phyloP scores from a whole-genome alignment of 495 filamentous ascomycete genomes.

The Hyaloscypha bicolor region DNA sequence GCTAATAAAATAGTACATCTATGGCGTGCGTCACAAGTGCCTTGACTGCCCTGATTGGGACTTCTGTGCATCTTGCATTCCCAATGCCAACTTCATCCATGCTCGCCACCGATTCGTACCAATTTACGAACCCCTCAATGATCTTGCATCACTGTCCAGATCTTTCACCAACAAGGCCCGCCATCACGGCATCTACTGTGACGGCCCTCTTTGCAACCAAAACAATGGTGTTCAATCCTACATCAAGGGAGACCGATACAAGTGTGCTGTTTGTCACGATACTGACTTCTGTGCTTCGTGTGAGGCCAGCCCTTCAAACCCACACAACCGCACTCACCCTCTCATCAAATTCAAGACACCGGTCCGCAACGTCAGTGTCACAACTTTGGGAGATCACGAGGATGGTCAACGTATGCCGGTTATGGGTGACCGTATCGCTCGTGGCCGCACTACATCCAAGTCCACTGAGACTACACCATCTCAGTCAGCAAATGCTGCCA shows the following conservation, averaged over 20 bases:
- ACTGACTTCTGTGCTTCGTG: slow-evolving; percentile 95
- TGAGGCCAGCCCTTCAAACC: slow-evolving; percentile 81
- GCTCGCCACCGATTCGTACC: slow-evolving; percentile 88
- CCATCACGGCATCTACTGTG: slow-evolving; percentile 90
- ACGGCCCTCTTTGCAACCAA: slow-evolving; percentile 84
- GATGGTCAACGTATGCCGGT: slow-evolving; percentile 57
- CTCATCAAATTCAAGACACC: slow-evolving; percentile 97
- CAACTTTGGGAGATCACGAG: slow-evolving; percentile 75
- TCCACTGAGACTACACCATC: slow-evolving; percentile 54
- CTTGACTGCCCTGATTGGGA: slow-evolving; percentile 97
- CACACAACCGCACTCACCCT: slow-evolving; percentile 92
- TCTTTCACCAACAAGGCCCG: slow-evolving; percentile 45
- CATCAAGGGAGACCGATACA: slow-evolving; percentile 87
- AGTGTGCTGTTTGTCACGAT: slow-evolving; percentile 96
- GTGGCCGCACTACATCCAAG: slow-evolving; percentile 42
- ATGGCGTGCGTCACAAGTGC: slow-evolving; percentile 95
- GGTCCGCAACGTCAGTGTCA: slow-evolving; percentile 86
- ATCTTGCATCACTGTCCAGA: slow-evolving; percentile 39
- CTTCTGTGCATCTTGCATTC: slow-evolving; percentile 80
- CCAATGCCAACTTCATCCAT: slow-evolving; percentile 67
- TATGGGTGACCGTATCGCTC: slow-evolving; percentile 65
- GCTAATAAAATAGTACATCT: slow-evolving; percentile 59
- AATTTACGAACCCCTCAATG: slow-evolving; percentile 76
- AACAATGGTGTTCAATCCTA: slow-evolving; percentile 56
- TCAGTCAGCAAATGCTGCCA: slow-evolving; percentile 56